Evolutionary conservation across 345 rosid species (phyloP).

Genomic region (Brassica rapa): DNA sequence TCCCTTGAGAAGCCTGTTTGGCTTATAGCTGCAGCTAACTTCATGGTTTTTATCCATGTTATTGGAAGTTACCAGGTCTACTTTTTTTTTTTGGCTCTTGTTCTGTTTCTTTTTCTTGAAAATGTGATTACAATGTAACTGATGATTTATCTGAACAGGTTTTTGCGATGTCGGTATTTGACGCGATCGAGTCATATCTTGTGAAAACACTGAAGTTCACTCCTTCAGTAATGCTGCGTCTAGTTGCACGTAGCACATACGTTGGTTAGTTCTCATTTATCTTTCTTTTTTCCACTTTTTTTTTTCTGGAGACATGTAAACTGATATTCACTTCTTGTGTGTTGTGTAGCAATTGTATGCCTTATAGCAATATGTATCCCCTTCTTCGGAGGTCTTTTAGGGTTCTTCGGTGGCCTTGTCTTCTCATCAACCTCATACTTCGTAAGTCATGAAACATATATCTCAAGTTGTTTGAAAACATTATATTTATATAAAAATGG

Average conservation of each 20-base stretch:
- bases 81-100: not conserved
- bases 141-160: conserved; percentile 41
- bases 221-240: conserved; percentile 45
- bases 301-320: not conserved
- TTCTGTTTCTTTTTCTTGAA: not conserved
- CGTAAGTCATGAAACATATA: conserved; percentile 36
- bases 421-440: conserved; percentile 59
- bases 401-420: conserved; percentile 62
- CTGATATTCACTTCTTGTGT: not conserved
- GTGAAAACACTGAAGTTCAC: conserved; percentile 37
- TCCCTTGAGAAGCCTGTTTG: conserved; percentile 48
- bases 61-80: conserved; percentile 61
- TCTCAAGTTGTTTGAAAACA: not conserved
- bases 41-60: conserved; percentile 58
- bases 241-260: conserved; percentile 44
- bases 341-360: conserved; percentile 45
- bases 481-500: not conserved
- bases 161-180: conserved; percentile 57
- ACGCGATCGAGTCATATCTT: conserved; percentile 48
- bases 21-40: conserved; percentile 52
- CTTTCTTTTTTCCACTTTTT: not conserved
- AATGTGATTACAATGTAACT: not conserved
- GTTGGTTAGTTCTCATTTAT: conserved; percentile 44
- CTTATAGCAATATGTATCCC: conserved; percentile 56
- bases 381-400: conserved; percentile 63